Evolutionary conservation across 176 grass and related monocot genomes (phyloP).

Genomic region (Lolium multiflorum): DNA sequence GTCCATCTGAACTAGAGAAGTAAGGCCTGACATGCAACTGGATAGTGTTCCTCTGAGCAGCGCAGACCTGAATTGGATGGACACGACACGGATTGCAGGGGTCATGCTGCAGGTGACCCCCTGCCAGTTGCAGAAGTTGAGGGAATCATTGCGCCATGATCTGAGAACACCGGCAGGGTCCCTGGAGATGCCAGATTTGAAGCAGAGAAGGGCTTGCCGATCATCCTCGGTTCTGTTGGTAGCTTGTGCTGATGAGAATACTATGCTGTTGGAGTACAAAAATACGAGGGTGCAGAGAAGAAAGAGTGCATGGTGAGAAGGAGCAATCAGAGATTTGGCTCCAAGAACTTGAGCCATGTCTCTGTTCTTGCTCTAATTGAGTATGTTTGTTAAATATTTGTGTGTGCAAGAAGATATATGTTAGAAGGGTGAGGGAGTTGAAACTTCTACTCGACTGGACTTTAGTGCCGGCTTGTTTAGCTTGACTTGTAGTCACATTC

Average conservation of each 20-base stretch:
- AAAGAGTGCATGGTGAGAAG: not conserved
- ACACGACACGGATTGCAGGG: conserved; percentile 17
- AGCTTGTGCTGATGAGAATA: conserved; percentile 33
- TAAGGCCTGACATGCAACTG: conserved; percentile 30
- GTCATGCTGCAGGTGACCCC: conserved; percentile 47
- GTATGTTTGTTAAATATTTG: not conserved
- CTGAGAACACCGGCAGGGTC: not conserved
- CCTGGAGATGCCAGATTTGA: conserved; percentile 37
- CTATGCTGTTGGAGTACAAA: not conserved
- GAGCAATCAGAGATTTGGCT: not conserved
- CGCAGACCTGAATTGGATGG: conserved; percentile 36
- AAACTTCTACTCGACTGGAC: not conserved
- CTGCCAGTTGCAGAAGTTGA: conserved; percentile 51
- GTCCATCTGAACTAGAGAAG: conserved; percentile 32
- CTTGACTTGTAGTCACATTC: not conserved
- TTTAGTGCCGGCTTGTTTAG: not conserved
- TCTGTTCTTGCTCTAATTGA: not conserved
- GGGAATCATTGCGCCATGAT: conserved; percentile 33
- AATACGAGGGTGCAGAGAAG: conserved; percentile 26
- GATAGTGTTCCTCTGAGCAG: conserved; percentile 36
- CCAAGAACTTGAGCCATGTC: conserved; percentile 17
- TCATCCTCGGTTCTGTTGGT: conserved; percentile 34
- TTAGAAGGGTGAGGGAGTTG: not conserved
- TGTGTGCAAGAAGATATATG: not conserved
- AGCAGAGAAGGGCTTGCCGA: conserved; percentile 51